Evolutionary conservation across 768 basidiomycete species (phyloP).

Genomic region (Suillus hirtellus): DNA sequence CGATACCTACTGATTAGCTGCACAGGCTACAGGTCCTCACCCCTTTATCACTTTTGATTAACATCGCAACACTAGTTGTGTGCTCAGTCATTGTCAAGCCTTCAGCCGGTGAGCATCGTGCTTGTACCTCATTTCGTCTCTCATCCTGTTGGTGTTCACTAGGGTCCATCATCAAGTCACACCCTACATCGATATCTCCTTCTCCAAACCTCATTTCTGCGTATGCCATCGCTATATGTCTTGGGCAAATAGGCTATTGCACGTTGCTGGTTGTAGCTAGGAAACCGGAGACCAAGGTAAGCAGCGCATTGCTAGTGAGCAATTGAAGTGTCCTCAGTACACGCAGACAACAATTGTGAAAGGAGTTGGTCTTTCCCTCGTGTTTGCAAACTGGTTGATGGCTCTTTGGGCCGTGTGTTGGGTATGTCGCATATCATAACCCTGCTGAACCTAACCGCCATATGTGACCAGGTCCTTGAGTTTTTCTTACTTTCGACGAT

Average conservation of each 20-base stretch:
- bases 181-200: slow-evolving; percentile 76
- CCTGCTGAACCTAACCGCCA: neutral
- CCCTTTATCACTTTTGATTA: slow-evolving; percentile 79
- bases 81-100: slow-evolving; percentile 71
- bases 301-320: slow-evolving; percentile 11
- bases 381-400: slow-evolving; percentile 78
- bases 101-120: slow-evolving; percentile 45
- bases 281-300: slow-evolving; percentile 80
- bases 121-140: neutral
- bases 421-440: slow-evolving; percentile 40
- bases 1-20: neutral
- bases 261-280: slow-evolving; percentile 68
- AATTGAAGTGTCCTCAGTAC: slow-evolving; percentile 9
- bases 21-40: slow-evolving; percentile 81
- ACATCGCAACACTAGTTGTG: slow-evolving; percentile 69
- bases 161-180: slow-evolving; percentile 52
- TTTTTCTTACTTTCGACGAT: slow-evolving; percentile 78
- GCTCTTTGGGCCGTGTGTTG: slow-evolving; percentile 79
- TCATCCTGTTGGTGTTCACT: neutral
- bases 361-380: slow-evolving; percentile 78
- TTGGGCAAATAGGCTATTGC: slow-evolving; percentile 81
- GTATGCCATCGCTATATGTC: slow-evolving; percentile 62
- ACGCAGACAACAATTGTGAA: slow-evolving; percentile 63
- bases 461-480: slow-evolving; percentile 54
- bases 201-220: slow-evolving; percentile 53